Base-by-base conservation (phyloP, 345 rosid species). In the Linum trigynum region DNA sequence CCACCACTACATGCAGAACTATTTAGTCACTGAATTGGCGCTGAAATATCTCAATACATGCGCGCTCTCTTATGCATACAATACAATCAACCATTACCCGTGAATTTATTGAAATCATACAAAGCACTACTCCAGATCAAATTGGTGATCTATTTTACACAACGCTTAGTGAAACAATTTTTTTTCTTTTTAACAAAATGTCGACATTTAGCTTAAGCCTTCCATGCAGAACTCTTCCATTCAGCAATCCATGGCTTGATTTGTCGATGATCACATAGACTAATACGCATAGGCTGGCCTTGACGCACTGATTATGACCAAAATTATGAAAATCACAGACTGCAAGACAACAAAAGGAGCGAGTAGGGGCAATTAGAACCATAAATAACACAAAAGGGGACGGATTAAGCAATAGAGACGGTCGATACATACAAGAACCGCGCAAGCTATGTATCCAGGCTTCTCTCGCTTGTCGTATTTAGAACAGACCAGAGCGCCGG, bases 401-500 rank as follows among this genome's bases (percentile, higher is more conserved):
- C 6, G 50, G 10, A 43, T 3, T 55, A 55, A 15, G 16, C 8
- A 55, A 55, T 5, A 55, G 59, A 55, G 3, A 57, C 14, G 6
- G 32, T 3, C 32, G 32, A 48, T 9, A 48, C 60, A 2, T 57
- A 57, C 60, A 16, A 57, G 35, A 57, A 57, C 60, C 3, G 60
- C 60, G 60, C 60, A 57, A 57, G 35, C 60, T 7, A 57, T 57
- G 60, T 57, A 35, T 6, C 60, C 60, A 16, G 60, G 60, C 38
- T 32, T 57, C 38, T 57, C 60, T 1, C 60, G 35, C 32, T 32
- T 17, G 38, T 57, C 60, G 35, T 16, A 16, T 36, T 57, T 57
- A 5, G 36, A 16, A 57, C 60, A 57, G 11, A 57, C 1, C 0
- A 57, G 60, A 57, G 38, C 38, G 1, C 60, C 35, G 3, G 60